A percentile compares a stretch with the other conserved stretches of the same genome.
These are phyloP conservation scores for Mortierella sp. DNA, from an alignment of 371 early-diverging fungal genomes.

Conservation along the genomic window DNA sequence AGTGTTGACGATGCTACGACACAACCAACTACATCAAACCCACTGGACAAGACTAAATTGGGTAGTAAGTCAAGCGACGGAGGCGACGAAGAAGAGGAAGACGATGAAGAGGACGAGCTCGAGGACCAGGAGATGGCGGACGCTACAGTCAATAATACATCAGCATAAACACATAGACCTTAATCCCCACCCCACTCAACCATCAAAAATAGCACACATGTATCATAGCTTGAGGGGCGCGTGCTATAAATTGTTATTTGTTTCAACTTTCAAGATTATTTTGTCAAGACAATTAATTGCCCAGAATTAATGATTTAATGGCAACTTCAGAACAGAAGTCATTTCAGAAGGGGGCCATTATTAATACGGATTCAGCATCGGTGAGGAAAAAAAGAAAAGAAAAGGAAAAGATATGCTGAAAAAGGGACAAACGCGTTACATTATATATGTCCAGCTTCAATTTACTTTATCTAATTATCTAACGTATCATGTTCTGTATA, in stretches of 20 bases:
- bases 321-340: constrained; percentile 22
- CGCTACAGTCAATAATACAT: constrained; percentile 2
- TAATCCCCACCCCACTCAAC: not conserved
- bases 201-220: not conserved
- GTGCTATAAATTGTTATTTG: too few species aligned
- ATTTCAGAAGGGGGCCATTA: constrained; percentile 25
- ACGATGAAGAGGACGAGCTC: constrained; percentile 29
- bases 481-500: not conserved
- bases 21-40: not conserved
- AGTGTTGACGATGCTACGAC: not conserved
- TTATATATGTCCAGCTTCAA: not conserved
- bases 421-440: not conserved
- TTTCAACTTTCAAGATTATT: not conserved
- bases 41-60: not conserved
- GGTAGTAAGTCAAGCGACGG: constrained; percentile 16
- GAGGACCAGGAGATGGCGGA: constrained; percentile 51
- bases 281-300: too few species aligned
- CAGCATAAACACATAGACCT: constrained; percentile 1
- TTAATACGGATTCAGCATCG: constrained; percentile 36
- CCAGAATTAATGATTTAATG: constrained; percentile 5
- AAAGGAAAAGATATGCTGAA: not conserved
- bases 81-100: constrained; percentile 28
- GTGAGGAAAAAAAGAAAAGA: constrained; percentile 10
- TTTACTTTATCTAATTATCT: not conserved
- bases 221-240: constrained; percentile 10